Base-by-base conservation (phyloP, 345 rosid species). In the Arabis hirsuta region DNA sequence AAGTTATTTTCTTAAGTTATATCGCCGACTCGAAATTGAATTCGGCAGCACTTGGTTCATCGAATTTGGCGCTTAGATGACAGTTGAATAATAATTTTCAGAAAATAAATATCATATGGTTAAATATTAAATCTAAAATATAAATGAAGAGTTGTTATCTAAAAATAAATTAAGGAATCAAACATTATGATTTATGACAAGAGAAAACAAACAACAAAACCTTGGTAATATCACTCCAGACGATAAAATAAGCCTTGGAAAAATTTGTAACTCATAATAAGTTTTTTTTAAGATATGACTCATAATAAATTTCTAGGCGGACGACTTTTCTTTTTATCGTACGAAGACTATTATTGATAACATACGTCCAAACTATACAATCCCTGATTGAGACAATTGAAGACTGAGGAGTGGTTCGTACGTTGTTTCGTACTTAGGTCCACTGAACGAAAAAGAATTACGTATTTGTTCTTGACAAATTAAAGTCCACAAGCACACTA, bases 341-440 rank as follows among this genome's bases (percentile, higher is more conserved):
- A 41, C 13, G 32, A 20, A 3, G 19, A 39, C 29, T 11, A 12
- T 19, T 36, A 57, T 20, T 5, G 7, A 36, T 36, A 3, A 44
- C 6, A 2, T 44, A 42, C 6, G 13, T 56, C 12, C n/a, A 19
- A 59, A 7, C 22, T 6, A 12, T 12, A 2, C n/a, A 14, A 22
- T 45, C 51, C 14, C 14, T 27, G 58, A 54, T 13, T 12, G 62
- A 22, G 64, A 59, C 64, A 59, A 27, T 44, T 26, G 32, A 67
- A 8, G 27, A 39, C 12, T 41, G 32, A 67, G 29, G 41, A 39
- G 16, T 41, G 16, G 32, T 59, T 34, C 38, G 32, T 29, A 29
- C 38, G 32, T 29, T 3, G 4, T 29, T 58, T 5, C 36, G 36
- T 32, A 32, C 36, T 5, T 22, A 32, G 42, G 42, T 65, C 22